Evolutionary conservation across 805 yeast species (phyloP), one percentile per base, ranked within the genome.

Genomic region (Lachancea fermentati): DNA sequence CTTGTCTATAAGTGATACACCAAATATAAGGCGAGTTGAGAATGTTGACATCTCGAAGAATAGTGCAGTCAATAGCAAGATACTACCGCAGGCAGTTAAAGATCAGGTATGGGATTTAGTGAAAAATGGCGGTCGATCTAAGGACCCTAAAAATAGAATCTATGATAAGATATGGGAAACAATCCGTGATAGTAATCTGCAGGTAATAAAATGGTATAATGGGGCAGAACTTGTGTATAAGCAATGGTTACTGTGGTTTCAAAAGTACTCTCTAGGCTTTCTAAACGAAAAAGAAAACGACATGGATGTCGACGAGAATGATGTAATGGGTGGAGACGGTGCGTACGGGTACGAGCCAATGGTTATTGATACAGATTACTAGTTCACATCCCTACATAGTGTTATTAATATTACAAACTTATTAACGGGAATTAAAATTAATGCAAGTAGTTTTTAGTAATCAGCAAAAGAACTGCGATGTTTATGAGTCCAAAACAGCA

Each of bases 191-290:
- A 55, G 47, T 16, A 36, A 49, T 7, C 42, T 60, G 42, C 62
- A 60, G 31, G 19, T 65, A 11, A 47, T 62, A 5, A 48, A 41
- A 42, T 63, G 65, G 60, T 40, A 36, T 9, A 52, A 57, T 38
- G 44, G 52, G 39, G 32, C 41, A 5, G 19, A 34, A 9, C 14
- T 52, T 4, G 38, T 57, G 1, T 61, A 51, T 34, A 17, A 42
- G 2, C 45, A 43, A 6, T 65, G 69, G 69, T 43, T 51, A 4
- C 35, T 29, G 2, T 65, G 69, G 69, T 50, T 47, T 14, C 52
- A 39, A 25, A 42, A 42, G 29, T 34, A 36, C 12, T 36, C 43
- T 22, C 41, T 13, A 45, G 19, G 39, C 44, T 13, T 51, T 40
- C 55, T 48, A 33, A 38, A 50, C 39, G 59, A 51, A 14, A 22